Evolutionary conservation across 495 filamentous ascomycete genomes (phyloP).

Genomic region (Aspergillus nanangensis): DNA sequence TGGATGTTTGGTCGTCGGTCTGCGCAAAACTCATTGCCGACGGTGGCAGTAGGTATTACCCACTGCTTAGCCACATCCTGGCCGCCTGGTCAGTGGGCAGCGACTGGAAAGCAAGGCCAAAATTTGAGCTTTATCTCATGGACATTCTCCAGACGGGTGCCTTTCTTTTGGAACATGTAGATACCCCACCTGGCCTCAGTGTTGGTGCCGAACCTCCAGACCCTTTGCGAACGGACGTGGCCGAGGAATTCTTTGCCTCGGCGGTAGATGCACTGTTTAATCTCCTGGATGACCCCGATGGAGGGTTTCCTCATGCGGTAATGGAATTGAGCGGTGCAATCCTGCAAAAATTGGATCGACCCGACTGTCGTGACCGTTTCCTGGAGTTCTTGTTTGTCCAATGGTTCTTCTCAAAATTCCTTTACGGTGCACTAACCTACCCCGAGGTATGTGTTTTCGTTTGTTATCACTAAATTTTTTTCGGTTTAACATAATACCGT

Average conservation of each 20-base stretch:
- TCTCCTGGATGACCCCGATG: constrained; percentile 70
- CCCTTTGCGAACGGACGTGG: constrained; percentile 69
- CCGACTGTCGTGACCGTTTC: constrained; percentile 64
- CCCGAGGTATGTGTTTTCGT: constrained; percentile 65
- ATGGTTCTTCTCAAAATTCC: constrained; percentile 87
- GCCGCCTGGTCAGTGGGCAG: constrained; percentile 82
- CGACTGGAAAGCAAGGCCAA: constrained; percentile 82
- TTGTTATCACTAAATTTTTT: background rate
- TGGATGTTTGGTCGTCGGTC: constrained; percentile 80
- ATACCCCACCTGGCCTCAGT: constrained; percentile 34
- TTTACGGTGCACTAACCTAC: constrained; percentile 79
- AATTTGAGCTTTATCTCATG: constrained; percentile 92
- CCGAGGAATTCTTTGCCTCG: constrained; percentile 85
- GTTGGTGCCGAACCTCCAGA: constrained; percentile 48
- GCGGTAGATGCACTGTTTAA: constrained; percentile 81
- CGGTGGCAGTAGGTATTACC: constrained; percentile 38
- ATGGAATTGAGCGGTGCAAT: constrained; percentile 80
- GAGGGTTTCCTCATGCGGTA: constrained; percentile 80
- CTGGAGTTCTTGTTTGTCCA: constrained; percentile 77
- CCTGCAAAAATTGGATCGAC: constrained; percentile 66
- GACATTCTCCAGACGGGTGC: constrained; percentile 86
- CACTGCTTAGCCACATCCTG: constrained; percentile 47
- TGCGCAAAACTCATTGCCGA: constrained; percentile 67
- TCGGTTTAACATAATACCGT: background rate
- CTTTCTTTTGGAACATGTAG: constrained; percentile 83